These are phyloP conservation scores for Xylaria sp. DNA, from an alignment of 2,329 filamentous ascomycete genomes.

Conservation along the genomic window DNA sequence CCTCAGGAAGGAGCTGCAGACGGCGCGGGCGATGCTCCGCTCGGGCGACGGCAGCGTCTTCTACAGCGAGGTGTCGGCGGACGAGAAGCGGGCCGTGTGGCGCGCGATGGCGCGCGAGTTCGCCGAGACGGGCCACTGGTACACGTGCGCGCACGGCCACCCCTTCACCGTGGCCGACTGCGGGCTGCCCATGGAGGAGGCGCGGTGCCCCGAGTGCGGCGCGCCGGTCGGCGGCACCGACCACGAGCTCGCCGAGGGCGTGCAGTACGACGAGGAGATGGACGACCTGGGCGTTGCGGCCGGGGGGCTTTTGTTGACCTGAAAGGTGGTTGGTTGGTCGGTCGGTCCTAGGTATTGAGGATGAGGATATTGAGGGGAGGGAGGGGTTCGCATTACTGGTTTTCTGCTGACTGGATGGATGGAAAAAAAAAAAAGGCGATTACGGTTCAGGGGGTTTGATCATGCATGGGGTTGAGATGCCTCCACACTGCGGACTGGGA, in stretches of 20 bases:
- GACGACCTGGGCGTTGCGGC: conserved; percentile 38
- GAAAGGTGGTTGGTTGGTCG: no score
- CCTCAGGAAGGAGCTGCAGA: conserved; percentile 47
- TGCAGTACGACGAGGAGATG: conserved; percentile 50
- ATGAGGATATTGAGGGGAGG: no score
- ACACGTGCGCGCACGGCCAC: conserved; percentile 58
- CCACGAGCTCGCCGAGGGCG: conserved; percentile 52
- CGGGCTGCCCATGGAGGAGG: conserved; percentile 62
- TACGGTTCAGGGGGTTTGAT: no score
- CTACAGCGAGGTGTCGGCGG: conserved; percentile 48
- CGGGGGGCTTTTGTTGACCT: not conserved
- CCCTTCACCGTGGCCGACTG: conserved; percentile 66
- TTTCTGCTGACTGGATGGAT: no score
- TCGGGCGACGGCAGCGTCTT: conserved; percentile 46
- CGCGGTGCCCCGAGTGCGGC: conserved; percentile 64
- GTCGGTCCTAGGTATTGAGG: no score
- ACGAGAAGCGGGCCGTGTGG: conserved; percentile 53
- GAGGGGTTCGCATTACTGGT: no score
- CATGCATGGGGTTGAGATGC: no score
- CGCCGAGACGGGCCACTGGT: conserved; percentile 60
- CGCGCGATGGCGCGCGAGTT: conserved; percentile 53
- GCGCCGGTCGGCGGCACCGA: conserved; percentile 55
- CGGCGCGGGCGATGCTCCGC: conserved; percentile 48
- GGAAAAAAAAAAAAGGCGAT: no score
- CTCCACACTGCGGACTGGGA: no score